These are phyloP conservation scores for Penicillium maclennaniae DNA, from an alignment of 495 filamentous ascomycete species.

Conservation along the genomic window DNA sequence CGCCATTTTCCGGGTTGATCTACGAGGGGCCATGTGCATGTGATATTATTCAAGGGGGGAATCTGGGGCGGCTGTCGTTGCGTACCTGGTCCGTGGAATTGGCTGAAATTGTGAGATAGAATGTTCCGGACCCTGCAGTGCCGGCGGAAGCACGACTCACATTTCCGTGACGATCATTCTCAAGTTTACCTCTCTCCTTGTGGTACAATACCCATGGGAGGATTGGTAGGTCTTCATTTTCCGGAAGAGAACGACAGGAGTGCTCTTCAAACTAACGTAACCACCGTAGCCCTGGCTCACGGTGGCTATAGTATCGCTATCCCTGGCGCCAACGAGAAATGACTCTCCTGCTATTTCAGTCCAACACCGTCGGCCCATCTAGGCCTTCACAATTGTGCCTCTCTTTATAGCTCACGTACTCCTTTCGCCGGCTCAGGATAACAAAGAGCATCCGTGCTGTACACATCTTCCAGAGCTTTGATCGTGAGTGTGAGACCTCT, in stretches of 20 bases:
- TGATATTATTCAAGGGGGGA: conserved; percentile 3
- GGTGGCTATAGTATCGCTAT: neutral
- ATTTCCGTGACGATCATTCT: conserved; percentile 23
- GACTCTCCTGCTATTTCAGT: neutral
- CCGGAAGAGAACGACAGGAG: neutral
- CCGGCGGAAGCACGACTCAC: conserved; percentile 23
- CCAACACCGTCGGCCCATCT: neutral
- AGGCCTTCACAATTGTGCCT: neutral
- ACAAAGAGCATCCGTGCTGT: neutral
- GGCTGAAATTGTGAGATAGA: conserved; percentile 13
- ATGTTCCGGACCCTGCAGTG: conserved; percentile 8
- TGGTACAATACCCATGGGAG: neutral
- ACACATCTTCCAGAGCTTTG: conserved; percentile 11
- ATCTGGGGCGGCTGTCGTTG: neutral
- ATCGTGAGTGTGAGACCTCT: neutral
- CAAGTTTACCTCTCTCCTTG: neutral
- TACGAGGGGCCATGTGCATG: conserved; percentile 2
- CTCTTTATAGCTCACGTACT: neutral
- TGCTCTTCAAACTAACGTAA: neutral
- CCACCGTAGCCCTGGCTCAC: conserved; percentile 1
- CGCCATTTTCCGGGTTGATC: neutral
- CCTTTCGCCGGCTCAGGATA: neutral
- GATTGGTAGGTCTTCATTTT: neutral
- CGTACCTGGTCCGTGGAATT: conserved; percentile 6
- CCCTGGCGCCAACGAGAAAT: neutral